Conservation (phyloP, 805 yeast species). For the Ogataea saltuana region DNA sequence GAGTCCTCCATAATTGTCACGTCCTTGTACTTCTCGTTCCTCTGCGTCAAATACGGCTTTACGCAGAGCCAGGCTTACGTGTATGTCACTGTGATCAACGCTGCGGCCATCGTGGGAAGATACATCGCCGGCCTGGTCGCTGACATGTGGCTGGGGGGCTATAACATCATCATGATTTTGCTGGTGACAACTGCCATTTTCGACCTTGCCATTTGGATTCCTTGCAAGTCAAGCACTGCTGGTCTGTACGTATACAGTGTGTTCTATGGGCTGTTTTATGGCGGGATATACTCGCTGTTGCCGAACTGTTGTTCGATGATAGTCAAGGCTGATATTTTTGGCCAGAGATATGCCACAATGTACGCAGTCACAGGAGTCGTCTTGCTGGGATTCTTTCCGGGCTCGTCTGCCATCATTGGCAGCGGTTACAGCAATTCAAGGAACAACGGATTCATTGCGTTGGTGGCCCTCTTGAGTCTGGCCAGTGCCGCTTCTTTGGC, state of each 20-base stretch:
- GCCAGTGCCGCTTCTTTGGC: constrained; percentile 8
- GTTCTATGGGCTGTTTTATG: constrained; percentile 53
- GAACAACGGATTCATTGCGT: constrained; percentile 17
- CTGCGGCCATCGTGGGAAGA: constrained; percentile 40
- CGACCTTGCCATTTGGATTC: constrained; percentile 59
- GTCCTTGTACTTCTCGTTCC: constrained; percentile 50
- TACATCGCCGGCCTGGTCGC: constrained; percentile 32
- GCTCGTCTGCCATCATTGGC: constrained; percentile 29
- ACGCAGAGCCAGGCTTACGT: constrained; percentile 43
- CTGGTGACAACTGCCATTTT: constrained; percentile 40
- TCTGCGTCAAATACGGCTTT: constrained; percentile 46
- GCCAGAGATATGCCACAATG: constrained; percentile 63
- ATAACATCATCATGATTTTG: constrained; percentile 44
- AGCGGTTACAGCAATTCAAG: constrained; percentile 9
- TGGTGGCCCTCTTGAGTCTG: constrained; percentile 12
- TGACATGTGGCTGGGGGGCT: constrained; percentile 44
- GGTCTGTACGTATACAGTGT: constrained; percentile 52
- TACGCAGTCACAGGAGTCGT: constrained; percentile 44
- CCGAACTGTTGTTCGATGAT: constrained; percentile 63
- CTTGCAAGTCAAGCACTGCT: constrained; percentile 45
- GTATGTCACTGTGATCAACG: constrained; percentile 46
- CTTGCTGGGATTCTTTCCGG: constrained; percentile 43
- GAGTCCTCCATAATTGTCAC: constrained; percentile 48
- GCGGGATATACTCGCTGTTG: constrained; percentile 58
- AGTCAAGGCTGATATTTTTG: constrained; percentile 57